Percentiles rank a stretch among this genome's conserved stretches.
phyloP scores from a whole-genome alignment of 2,329 filamentous ascomycete genomes.

The Pestalotiopsis fici region DNA sequence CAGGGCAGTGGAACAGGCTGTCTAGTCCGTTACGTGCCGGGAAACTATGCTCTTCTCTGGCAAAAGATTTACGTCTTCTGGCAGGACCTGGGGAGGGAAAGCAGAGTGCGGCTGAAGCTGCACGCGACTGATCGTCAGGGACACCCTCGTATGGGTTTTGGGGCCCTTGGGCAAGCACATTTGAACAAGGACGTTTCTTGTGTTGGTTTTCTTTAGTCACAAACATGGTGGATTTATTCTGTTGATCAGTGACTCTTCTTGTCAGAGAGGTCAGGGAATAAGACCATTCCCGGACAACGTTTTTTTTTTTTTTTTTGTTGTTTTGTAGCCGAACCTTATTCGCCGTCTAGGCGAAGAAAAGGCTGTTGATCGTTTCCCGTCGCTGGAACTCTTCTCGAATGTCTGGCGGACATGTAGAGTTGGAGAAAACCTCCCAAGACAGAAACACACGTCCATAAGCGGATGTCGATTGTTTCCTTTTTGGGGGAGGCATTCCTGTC shows the following conservation, averaged over 20 bases:
- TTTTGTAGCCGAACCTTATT: not conserved
- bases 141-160: not conserved
- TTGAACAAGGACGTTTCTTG: not conserved
- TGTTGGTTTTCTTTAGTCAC: not conserved
- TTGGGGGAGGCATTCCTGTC: not conserved
- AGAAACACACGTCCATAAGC: not conserved
- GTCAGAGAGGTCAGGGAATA: not conserved
- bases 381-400: not conserved
- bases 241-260: not conserved
- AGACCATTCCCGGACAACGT: not conserved
- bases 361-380: not conserved
- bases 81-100: not conserved
- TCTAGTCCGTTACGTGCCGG: not conserved
- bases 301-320: not conserved
- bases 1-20: not conserved
- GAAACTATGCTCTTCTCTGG: not conserved
- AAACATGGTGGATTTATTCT: not conserved
- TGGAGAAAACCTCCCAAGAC: not conserved
- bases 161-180: not conserved
- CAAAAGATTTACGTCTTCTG: not conserved
- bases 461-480: not conserved
- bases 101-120: not conserved
- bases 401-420: not conserved
- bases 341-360: not conserved
- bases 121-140: not conserved